Conservation (phyloP, 2,329 filamentous ascomycete species). For the Emergomyces orientalis region DNA sequence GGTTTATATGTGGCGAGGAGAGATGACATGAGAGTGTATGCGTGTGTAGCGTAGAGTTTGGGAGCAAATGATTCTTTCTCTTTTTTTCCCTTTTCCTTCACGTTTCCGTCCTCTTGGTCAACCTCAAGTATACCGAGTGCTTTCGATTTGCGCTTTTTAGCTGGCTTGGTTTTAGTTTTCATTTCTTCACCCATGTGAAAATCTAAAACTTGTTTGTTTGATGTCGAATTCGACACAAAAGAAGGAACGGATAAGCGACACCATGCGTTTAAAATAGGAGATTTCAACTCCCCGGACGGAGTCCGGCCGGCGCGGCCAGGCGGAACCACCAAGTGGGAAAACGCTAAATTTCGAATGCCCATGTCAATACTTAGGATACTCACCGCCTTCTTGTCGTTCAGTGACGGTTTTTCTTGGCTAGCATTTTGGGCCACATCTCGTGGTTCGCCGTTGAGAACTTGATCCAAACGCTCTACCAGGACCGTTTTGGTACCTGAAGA, state of each 20-base stretch:
- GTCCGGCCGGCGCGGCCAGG: conserved; percentile 5
- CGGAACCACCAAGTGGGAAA: conserved; percentile 49
- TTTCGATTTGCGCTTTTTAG: neutral
- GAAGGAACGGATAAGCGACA: conserved; percentile 30
- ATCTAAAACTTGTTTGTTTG: neutral
- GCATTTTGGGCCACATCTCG: conserved; percentile 21
- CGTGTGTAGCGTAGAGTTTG: conserved; percentile 44
- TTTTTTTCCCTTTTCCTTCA: neutral
- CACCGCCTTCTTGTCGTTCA: conserved; percentile 9
- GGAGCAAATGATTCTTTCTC: conserved; percentile 45
- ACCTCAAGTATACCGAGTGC: neutral
- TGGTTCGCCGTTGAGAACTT: neutral
- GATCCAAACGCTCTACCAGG: conserved; percentile 44
- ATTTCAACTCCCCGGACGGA: conserved; percentile 8
- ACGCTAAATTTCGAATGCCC: conserved; percentile 73
- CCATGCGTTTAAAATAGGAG: conserved; percentile 33
- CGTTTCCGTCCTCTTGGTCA: neutral
- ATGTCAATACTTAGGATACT: conserved; percentile 72
- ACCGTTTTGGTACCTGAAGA: conserved; percentile 51
- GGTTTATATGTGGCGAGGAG: conserved; percentile 47
- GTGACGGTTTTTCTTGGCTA: conserved; percentile 15
- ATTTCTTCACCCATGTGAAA: conserved; percentile 4
- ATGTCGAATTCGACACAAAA: conserved; percentile 10
- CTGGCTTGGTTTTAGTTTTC: conserved; percentile 2
- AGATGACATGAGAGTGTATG: conserved; percentile 46